Base-by-base conservation (phyloP, 2,329 filamentous ascomycete genomes). In the Curvularia sp. region DNA sequence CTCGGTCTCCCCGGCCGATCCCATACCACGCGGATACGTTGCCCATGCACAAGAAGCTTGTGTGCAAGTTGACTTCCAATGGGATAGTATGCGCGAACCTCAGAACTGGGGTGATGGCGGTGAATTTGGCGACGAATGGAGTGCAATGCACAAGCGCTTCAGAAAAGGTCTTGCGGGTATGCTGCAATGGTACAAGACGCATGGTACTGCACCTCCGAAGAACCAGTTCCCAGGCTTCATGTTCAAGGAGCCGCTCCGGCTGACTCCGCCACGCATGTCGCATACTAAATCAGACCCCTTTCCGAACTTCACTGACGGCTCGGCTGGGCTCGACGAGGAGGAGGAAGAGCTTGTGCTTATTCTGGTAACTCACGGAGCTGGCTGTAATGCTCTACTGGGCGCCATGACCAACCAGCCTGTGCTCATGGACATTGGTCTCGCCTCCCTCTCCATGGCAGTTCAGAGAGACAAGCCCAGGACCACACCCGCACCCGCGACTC, bases 361-460 rank as follows among this genome's bases (percentile, higher is more conserved):
- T 39, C 80, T 99, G 7, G 90, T 99, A 21, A 97, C 95, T 0
- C 95, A 99, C 73, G 94, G 94, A 23, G 95, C 95, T 13, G 95
- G 95, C 38, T 97, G 94, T 78, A 99, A 99, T 79, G 95, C 95
- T 2, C 79, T 99, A 43, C 93, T 99, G 61, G 93, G 94, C 12
- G 93, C 93, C 25, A 86, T 99, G 64, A 96, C 93, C 0, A 91
- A 94, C 59, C 91, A 97, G 70, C 94, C 95, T 0, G 93, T 96
- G 0, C 83, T 99, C 13, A 87, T 96, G 70, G 93, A 98, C 72
- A 90, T 98, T 15, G 89, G 89, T 27, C 91, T 96, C 79, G 91
- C 94, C 0, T 97, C 93, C 3, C 82, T 99, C 48, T 97, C 94
- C 1, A 90, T 97, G 88, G 94, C 94, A 10, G 71, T 74, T 2